Percentiles rank a stretch among this genome's conserved stretches.
phyloP scores from a whole-genome alignment of 1,139 yeast species.

The Magnusiomyces paraingens region DNA sequence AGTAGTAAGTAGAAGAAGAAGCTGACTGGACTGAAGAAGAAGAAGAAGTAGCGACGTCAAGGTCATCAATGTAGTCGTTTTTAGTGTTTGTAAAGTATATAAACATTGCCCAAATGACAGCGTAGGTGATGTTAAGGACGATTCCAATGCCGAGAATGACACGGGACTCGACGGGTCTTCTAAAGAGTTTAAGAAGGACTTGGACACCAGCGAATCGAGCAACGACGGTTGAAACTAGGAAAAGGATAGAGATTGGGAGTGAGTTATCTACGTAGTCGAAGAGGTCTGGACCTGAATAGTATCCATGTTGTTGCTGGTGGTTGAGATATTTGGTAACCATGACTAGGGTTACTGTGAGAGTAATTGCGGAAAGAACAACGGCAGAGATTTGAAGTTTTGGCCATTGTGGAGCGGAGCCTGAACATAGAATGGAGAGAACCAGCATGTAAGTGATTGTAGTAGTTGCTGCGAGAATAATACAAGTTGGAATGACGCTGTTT shows the following conservation, averaged over 20 bases:
- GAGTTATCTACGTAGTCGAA: conserved; percentile 1
- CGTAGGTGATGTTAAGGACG: conserved; percentile 3
- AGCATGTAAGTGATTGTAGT: conserved; percentile 8
- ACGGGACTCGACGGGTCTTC: conserved; percentile 9
- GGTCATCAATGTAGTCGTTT: no score
- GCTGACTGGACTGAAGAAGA: not conserved
- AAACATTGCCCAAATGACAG: conserved; percentile 10
- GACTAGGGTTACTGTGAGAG: conserved; percentile 8
- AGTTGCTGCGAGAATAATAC: conserved; percentile 10
- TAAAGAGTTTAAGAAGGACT: conserved; percentile 11
- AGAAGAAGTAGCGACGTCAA: no score
- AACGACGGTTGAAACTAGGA: conserved; percentile 9
- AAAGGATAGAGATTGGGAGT: conserved; percentile 7
- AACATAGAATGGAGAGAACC: conserved; percentile 5
- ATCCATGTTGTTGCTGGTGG: conserved; percentile 9
- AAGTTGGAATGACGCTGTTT: conserved; percentile 15
- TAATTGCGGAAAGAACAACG: conserved; percentile 7
- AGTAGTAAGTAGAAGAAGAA: not conserved
- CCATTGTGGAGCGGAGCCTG: conserved; percentile 6
- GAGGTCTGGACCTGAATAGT: conserved; percentile 12
- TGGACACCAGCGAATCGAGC: conserved; percentile 7
- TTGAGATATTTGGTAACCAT: conserved; percentile 7
- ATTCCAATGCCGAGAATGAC: conserved; percentile 14
- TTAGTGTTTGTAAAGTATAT: not conserved
- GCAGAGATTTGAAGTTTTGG: conserved; percentile 12